Percentiles rank a stretch among this genome's conserved stretches.
phyloP scores from a whole-genome alignment of 2,329 filamentous ascomycete genomes.

The Emergomyces pasteurianus region DNA sequence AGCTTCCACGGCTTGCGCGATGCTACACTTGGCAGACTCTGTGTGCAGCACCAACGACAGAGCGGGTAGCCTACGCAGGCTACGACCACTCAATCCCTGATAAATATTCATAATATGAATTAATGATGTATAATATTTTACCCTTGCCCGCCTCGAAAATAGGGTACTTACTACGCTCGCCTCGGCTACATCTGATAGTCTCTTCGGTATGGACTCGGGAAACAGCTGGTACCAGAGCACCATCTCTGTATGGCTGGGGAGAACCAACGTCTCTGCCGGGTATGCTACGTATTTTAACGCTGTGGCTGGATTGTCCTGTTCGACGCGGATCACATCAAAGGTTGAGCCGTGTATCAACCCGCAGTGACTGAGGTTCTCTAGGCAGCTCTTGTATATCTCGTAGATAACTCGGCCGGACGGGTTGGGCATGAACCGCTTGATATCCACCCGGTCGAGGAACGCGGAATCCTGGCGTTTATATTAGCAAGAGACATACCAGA shows the following conservation, averaged over 20 bases:
- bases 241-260: constrained; percentile 21
- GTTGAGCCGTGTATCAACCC: constrained; percentile 22
- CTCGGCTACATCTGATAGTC: constrained; percentile 18
- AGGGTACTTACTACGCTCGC: constrained; percentile 18
- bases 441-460: constrained; percentile 39
- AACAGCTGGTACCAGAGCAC: constrained; percentile 20
- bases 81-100: constrained; percentile 31
- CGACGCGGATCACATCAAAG: constrained; percentile 17
- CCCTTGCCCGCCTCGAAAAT: constrained; percentile 8
- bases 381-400: constrained; percentile 37
- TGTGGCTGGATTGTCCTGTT: constrained; percentile 15
- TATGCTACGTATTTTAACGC: constrained; percentile 20
- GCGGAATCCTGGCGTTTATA: constrained; percentile 27
- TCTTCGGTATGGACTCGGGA: constrained; percentile 17
- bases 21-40: constrained; percentile 20
- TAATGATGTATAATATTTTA: constrained; percentile 1
- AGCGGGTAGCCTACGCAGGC: constrained; percentile 30
- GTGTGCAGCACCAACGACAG: constrained; percentile 31
- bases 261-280: constrained; percentile 11
- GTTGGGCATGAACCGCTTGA: constrained; percentile 34
- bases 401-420: constrained; percentile 32
- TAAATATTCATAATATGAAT: neutral
- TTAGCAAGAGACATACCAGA: neutral
- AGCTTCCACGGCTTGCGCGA: constrained; percentile 29
- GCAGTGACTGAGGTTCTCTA: constrained; percentile 34